Evolutionary conservation across 345 rosid species (phyloP).

Genomic region (Gossypium arboreum): DNA sequence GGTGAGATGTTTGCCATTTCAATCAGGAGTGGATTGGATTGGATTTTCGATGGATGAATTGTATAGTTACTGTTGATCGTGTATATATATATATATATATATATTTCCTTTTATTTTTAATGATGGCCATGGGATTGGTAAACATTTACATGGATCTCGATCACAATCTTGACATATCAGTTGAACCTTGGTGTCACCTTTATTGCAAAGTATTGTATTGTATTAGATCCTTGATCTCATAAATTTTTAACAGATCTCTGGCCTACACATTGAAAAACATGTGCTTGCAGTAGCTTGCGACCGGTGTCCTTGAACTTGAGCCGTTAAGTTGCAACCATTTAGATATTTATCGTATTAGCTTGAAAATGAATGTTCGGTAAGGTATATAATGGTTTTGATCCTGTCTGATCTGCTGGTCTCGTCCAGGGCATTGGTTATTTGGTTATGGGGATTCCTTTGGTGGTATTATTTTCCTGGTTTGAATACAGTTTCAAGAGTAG

Average conservation of each 20-base stretch:
- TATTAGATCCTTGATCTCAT: not conserved
- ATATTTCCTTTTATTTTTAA: too few species aligned
- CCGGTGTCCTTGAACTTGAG: not conserved
- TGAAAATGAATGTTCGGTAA: not conserved
- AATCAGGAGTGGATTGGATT: not conserved
- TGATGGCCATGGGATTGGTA: too few species aligned
- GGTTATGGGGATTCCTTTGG: not conserved
- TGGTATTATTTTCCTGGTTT: not conserved
- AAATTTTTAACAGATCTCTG: not conserved
- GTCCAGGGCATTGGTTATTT: not conserved
- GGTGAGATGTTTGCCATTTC: not conserved
- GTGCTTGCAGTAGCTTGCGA: not conserved
- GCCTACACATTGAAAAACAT: not conserved
- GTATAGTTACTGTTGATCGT: not conserved
- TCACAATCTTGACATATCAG: not conserved
- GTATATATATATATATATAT: not conserved
- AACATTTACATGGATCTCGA: not conserved
- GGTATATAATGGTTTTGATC: not conserved
- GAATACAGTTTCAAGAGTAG: not conserved
- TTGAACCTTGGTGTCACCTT: not conserved
- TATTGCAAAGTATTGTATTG: not conserved
- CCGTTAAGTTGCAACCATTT: not conserved
- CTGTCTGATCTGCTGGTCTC: not conserved
- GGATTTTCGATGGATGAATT: not conserved
- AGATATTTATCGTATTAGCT: not conserved